phyloP scores from a whole-genome alignment of 208 protist genomes.

The Kentomonas sorsogonicus region DNA sequence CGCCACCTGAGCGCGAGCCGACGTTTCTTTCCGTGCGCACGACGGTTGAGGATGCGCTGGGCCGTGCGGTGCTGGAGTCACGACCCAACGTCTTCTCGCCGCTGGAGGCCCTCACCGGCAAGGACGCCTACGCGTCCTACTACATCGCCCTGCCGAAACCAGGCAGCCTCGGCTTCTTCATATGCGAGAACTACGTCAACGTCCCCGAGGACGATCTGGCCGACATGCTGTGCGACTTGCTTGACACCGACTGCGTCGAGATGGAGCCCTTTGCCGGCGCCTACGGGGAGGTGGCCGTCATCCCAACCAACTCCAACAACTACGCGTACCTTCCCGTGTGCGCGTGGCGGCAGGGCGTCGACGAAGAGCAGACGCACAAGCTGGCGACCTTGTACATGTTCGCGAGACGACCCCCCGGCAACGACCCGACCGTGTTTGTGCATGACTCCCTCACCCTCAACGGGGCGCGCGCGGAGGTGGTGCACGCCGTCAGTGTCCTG shows the following conservation, averaged over 20 bases:
- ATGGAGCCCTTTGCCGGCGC: slow-evolving; percentile 51
- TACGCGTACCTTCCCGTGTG: slow-evolving; percentile 48
- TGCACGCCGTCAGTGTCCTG: slow-evolving; percentile 55
- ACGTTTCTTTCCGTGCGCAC: slow-evolving; percentile 41
- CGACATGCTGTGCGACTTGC: slow-evolving; percentile 72
- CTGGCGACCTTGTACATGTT: slow-evolving; percentile 73
- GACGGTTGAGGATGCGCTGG: slow-evolving; percentile 61
- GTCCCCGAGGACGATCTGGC: slow-evolving; percentile 47
- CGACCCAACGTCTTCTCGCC: slow-evolving; percentile 63
- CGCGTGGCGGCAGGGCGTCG: slow-evolving; percentile 55
- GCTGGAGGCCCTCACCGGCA: slow-evolving; percentile 25
- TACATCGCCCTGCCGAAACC: slow-evolving; percentile 50
- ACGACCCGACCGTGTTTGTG: slow-evolving; percentile 26
- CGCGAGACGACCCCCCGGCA: slow-evolving; percentile 17
- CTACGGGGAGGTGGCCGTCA: slow-evolving; percentile 41
- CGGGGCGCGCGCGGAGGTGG: slow-evolving; percentile 48
- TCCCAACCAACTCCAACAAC: slow-evolving; percentile 20
- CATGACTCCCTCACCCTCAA: slow-evolving; percentile 48
- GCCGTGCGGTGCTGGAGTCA: slow-evolving; percentile 35
- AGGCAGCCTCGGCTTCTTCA: slow-evolving; percentile 48
- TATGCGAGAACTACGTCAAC: slow-evolving; percentile 58
- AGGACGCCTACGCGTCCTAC: slow-evolving; percentile 38
- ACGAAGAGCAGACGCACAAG: slow-evolving; percentile 51
- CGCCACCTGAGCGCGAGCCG: slow-evolving; percentile 31
- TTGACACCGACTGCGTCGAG: slow-evolving; percentile 66